Conservation (phyloP, 78 protist species). For the Chrysochromulina parva region DNA sequence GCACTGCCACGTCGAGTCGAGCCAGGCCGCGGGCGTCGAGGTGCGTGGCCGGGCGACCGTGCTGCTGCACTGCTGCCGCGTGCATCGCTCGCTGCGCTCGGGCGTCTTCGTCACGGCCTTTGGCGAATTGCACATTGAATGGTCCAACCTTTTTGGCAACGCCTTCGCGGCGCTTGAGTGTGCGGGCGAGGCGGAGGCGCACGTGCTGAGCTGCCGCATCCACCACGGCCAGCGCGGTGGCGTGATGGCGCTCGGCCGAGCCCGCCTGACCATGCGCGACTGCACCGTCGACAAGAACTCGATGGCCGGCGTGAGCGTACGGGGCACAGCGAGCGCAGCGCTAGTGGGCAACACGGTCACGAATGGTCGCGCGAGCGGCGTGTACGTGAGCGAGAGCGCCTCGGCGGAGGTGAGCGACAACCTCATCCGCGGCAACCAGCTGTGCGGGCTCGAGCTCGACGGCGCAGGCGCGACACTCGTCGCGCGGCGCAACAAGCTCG, state of each 20-base stretch:
- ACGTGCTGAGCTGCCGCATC: neutral
- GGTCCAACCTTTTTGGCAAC: neutral
- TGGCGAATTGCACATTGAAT: neutral
- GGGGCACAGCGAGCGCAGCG: neutral
- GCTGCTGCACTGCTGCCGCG: neutral
- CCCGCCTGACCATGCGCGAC: neutral
- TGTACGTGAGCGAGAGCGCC: neutral
- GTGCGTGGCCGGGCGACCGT: neutral
- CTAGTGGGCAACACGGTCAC: neutral
- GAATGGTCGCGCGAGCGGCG: neutral
- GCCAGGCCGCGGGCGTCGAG: neutral
- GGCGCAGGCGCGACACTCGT: too few relatives aligned
- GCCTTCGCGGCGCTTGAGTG: neutral
- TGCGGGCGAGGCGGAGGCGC: neutral
- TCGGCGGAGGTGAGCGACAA: neutral
- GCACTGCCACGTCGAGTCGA: neutral
- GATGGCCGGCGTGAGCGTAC: neutral
- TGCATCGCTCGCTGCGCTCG: neutral
- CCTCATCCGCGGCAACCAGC: neutral
- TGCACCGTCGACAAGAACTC: neutral
- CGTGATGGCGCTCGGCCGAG: neutral
- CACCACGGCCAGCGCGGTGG: neutral
- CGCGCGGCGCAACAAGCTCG: too few relatives aligned
- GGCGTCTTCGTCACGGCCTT: neutral
- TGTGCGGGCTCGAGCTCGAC: neutral